Base-by-base conservation (phyloP, 148 eudicot species). In the Arctostaphylos glauca region DNA sequence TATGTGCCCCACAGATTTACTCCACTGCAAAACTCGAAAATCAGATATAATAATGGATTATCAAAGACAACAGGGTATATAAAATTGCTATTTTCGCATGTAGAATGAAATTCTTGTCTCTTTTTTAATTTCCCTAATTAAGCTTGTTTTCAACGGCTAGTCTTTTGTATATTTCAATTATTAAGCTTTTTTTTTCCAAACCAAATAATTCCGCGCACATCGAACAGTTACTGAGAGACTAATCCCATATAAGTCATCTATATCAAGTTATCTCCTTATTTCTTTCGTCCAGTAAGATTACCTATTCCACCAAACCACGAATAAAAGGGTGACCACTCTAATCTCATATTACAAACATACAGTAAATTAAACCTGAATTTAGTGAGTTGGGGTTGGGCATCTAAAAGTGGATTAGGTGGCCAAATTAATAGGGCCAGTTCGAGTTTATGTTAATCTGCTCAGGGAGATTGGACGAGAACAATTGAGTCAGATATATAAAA, bases 351-450 rank as follows among this genome's bases (percentile, higher is more conserved):
- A 31, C 38, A 31, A 31, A 31, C 38, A 31, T 31, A 31, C 38
- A 31, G 25, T 10, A 62, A 62, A 62, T 62, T 12, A 62, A 62
- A 21, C 13, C 31, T 62, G 67, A 62, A 62, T n/a, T 23, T 23
- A 10, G 41, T 64, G 38, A 64, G 13, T 64, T 14, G 56, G 3
- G 56, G 38, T 31, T 53, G 56, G 56, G 3, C 14, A 10, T 9
- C 13, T 10, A 53, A 53, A 53, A 71, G 49, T 71, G 58, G 44
- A 52, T 52, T 75, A 38, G 59, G 78, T 75, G 78, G 59, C 55
- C 78, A 58, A 12, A 31, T 31, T 52, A 25, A 9, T 9, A n/a
- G 38, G 56, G 53, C 21, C 43, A 75, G 8, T 50, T 50, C 5
- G 16, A 19, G n/a, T 5, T 21, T 10, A 79, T 47, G 55, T 23